Percentiles rank a stretch among this genome's conserved stretches.
Conservation (phyloP, 768 basidiomycete species). For the Harrya chromipes region DNA sequence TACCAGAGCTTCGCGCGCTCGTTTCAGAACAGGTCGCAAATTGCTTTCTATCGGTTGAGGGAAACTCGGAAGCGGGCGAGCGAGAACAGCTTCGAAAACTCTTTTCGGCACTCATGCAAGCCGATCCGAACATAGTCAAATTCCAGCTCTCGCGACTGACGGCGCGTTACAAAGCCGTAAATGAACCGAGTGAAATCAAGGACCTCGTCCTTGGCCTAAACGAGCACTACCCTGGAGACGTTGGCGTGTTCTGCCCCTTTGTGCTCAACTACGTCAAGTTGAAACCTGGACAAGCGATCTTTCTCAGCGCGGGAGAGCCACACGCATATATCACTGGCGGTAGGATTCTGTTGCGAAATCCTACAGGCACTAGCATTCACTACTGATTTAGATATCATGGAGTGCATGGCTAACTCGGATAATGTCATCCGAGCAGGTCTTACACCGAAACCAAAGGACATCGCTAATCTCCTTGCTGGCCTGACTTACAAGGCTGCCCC, state of each 20-base stretch:
- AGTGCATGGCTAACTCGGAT: constrained; percentile 99
- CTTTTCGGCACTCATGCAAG: constrained; percentile 84
- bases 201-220: constrained; percentile 63
- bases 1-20: constrained; percentile 75
- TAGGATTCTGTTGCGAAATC: constrained; percentile 32
- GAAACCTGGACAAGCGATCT: constrained; percentile 85
- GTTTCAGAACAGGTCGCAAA: constrained; percentile 56
- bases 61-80: constrained; percentile 24
- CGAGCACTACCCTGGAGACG: constrained; percentile 84
- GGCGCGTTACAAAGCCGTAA: constrained; percentile 52
- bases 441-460: constrained; percentile 94
- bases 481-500: constrained; percentile 81
- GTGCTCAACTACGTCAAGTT: constrained; percentile 84
- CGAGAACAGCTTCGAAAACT: constrained; percentile 62
- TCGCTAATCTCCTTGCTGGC: constrained; percentile 82
- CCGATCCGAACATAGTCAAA: constrained; percentile 51
- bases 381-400: constrained; percentile 76
- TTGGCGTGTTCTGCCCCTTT: constrained; percentile 91
- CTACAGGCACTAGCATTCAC: neutral
- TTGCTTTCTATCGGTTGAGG: constrained; percentile 46
- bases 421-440: constrained; percentile 98
- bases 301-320: constrained; percentile 93
- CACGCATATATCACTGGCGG: constrained; percentile 96
- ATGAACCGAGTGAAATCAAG: constrained; percentile 45
- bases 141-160: constrained; percentile 56